phyloP scores from a whole-genome alignment of 2,329 filamentous ascomycete genomes.

The Alternaria brassicicola region DNA sequence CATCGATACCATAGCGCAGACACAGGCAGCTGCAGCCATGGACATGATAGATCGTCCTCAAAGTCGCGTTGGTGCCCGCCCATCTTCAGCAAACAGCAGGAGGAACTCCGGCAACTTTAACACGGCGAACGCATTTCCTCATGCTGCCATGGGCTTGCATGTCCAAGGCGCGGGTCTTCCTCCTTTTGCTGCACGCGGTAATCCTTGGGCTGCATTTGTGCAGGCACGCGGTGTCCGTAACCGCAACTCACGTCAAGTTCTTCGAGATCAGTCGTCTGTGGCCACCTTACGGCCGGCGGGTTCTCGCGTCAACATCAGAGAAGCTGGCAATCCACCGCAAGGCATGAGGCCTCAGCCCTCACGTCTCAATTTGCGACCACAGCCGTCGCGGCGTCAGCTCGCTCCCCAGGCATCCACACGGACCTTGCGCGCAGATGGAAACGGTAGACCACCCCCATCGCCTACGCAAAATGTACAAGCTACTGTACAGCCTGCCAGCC shows the following conservation, averaged over 20 bases:
- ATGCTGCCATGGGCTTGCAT: slow-evolving; percentile 43
- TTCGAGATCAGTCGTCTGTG: slow-evolving; percentile 49
- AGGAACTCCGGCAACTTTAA: slow-evolving; percentile 43
- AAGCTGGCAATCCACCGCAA: slow-evolving; percentile 33
- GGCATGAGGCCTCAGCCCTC: slow-evolving; percentile 44
- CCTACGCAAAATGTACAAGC: slow-evolving; percentile 26
- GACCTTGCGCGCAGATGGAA: slow-evolving; percentile 44
- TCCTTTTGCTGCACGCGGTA: slow-evolving; percentile 39
- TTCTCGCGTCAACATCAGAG: slow-evolving; percentile 45
- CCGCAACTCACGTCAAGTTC: slow-evolving; percentile 42
- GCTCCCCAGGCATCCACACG: slow-evolving; percentile 45
- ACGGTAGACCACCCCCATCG: slow-evolving; percentile 40
- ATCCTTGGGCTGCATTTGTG: slow-evolving; percentile 48
- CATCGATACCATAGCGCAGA: slow-evolving; percentile 36
- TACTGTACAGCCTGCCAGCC: slow-evolving; percentile 25
- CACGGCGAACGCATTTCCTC: slow-evolving; percentile 38
- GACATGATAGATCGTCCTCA: slow-evolving; percentile 48
- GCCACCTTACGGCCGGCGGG: slow-evolving; percentile 44
- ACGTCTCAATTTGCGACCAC: slow-evolving; percentile 43
- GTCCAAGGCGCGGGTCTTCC: slow-evolving; percentile 41
- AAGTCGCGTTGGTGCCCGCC: slow-evolving; percentile 45
- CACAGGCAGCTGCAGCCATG: slow-evolving; percentile 33
- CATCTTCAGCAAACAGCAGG: slow-evolving; percentile 44
- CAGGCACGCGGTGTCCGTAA: slow-evolving; percentile 32
- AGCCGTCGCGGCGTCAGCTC: slow-evolving; percentile 46